Base-by-base conservation (phyloP, 257 asterid species). In the Forsythia viridissima region DNA sequence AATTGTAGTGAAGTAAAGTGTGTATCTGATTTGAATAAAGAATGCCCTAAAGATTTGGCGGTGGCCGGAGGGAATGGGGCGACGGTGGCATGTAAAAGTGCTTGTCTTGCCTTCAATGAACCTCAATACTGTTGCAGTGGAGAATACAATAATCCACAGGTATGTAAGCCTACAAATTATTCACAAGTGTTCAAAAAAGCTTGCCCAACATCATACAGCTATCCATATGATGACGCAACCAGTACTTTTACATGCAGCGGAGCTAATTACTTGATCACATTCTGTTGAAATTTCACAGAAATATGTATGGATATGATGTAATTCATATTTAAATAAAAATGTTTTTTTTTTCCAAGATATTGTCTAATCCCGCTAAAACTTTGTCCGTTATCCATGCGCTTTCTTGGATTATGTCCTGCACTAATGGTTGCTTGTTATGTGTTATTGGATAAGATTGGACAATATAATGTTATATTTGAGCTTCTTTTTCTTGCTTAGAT, bases 41-140 rank as follows among this genome's bases (percentile, higher is more conserved):
- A 20, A 11, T 93, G 97, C 82, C 97, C 93, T 3, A 51, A 39
- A 34, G 81, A 82, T 3, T 43, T 91, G 77, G 84, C n/a, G 71
- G 86, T 90, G 11, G 4, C 21, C 71, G 71, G 13, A n/a, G 39
- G 67, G 37, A 20, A 51, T 2, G 89, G 90, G 0, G 75, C 30
- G 5, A 80, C 79, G 3, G 85, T 89, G 66, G 97, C 88, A 2
- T 93, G 96, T 72, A 88, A 89, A 65, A 91, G 92, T 57, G 86
- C 97, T 15, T 90, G 95, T 5, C 21, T 89, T 74, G 94, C 92
- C 40, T 88, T 91, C 44, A 57, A 68, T 0, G 75, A 77, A 80
- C 88, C 89, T 13, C 81, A 88, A 84, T 91, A 89, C 48, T 93
- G 97, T 74, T 91, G 97, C 75, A 44, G 86, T 0, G 96, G 87